Base-by-base conservation (phyloP, 2,329 filamentous ascomycete genomes). In the Sarocladium brachiariae region DNA sequence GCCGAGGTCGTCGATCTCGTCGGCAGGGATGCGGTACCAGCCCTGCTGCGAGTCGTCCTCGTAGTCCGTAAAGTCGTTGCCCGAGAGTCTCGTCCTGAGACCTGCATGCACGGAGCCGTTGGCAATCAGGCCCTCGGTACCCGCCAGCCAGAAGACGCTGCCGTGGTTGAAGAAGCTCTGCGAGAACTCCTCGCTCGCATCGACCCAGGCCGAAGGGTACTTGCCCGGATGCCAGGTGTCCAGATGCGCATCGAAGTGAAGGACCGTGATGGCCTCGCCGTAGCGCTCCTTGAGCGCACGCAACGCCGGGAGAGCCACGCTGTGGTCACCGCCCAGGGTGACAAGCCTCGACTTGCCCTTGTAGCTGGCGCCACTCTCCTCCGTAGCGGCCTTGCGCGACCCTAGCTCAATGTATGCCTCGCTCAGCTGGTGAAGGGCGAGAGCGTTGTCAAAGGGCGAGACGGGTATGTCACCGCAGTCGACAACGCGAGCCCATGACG, bases 391-490 rank as follows among this genome's bases (percentile, higher is more conserved):
- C 27, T 65, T 84, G 1, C 76, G 68, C 9, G 21, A 14, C 11
- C 43, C 43, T 4, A 47, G 27, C 16, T 47, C 43, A 23, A 33
- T 23, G 65, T 86, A 90, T 0, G 86, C 87, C 58, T 83, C 78
- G 18, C 78, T 84, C 87, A 95, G 92, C 67, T 95, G 89, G 11
- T 72, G 70, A 50, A 91, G 70, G 0, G 89, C 89, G 2, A 92
- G 70, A 0, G 73, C 79, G 63, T 93, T 93, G 70, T 95, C 88
- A 58, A 92, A 83, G 0, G 89, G 88, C 0, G 84, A 86, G 54
- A 91, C 75, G 11, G 89, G 89, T 53, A 93, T 88, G 63, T 95
- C 89, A 41, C 89, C 89, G 65, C 89, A 95, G 70, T 95, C 89
- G 34, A 90, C 71, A 52, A 93, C 81, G 47, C 79, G 89, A 8